Evolutionary conservation across 768 basidiomycete genomes (phyloP).

Genomic region (Harrya chromipes): DNA sequence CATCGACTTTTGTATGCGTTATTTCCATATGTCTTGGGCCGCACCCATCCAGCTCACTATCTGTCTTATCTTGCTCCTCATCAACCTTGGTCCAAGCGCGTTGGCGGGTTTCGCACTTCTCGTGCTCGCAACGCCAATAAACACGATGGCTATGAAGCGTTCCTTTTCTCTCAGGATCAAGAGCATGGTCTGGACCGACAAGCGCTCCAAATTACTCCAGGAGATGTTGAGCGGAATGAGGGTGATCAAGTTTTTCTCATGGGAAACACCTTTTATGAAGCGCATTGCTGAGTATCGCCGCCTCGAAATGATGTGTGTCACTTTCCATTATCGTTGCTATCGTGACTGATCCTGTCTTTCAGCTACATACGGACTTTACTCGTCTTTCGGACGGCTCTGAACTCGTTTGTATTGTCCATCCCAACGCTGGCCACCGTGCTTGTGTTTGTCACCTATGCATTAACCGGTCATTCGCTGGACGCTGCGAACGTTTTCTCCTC

Average conservation of each 20-base stretch:
- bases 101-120: constrained; percentile 61
- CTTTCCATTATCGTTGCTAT: constrained; percentile 3
- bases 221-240: constrained; percentile 89
- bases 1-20: constrained; percentile 82
- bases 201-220: constrained; percentile 83
- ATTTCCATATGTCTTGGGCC: constrained; percentile 80
- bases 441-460: constrained; percentile 73
- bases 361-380: constrained; percentile 68
- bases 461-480: constrained; percentile 62
- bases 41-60: constrained; percentile 75
- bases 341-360: background rate
- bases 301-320: constrained; percentile 60
- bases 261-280: constrained; percentile 79
- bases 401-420: constrained; percentile 66
- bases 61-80: constrained; percentile 69
- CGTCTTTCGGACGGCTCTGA: constrained; percentile 61
- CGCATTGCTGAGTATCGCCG: constrained; percentile 67
- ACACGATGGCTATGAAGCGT: constrained; percentile 68
- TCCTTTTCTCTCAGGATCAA: constrained; percentile 58
- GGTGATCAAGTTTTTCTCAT: constrained; percentile 90
- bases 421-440: constrained; percentile 78
- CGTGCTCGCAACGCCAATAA: constrained; percentile 67
- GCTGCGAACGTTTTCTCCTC: constrained; percentile 81
- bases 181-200: constrained; percentile 88
- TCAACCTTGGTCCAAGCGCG: constrained; percentile 64